phyloP scores from a whole-genome alignment of 2,329 filamentous ascomycete species.

The Akanthomyces uredinophilus region DNA sequence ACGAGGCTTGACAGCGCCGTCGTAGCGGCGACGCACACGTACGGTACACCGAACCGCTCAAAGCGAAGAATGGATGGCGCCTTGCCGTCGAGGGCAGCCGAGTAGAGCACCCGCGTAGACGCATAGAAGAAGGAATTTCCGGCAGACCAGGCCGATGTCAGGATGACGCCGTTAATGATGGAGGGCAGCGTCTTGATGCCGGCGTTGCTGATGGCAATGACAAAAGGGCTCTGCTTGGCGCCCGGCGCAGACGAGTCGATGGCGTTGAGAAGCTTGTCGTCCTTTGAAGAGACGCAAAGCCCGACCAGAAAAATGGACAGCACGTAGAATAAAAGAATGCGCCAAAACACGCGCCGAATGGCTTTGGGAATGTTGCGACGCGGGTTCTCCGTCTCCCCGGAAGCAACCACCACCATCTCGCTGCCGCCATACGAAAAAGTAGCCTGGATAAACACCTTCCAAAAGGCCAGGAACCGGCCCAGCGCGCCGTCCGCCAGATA shows the following conservation, averaged over 20 bases:
- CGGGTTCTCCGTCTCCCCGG: conserved; percentile 33
- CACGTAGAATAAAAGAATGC: conserved; percentile 33
- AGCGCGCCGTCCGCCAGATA: conserved; percentile 33
- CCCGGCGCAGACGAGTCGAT: conserved; percentile 36
- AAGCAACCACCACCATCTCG: conserved; percentile 32
- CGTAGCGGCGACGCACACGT: conserved; percentile 25
- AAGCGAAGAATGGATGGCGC: conserved; percentile 34
- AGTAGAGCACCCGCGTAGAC: conserved; percentile 43
- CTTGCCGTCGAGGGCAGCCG: conserved; percentile 38
- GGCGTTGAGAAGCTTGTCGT: conserved; percentile 41
- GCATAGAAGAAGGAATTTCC: conserved; percentile 54
- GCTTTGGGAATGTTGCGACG: conserved; percentile 32
- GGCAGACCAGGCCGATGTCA: conserved; percentile 54
- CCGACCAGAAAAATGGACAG: conserved; percentile 34
- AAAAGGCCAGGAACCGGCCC: conserved; percentile 39
- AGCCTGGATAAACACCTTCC: conserved; percentile 42
- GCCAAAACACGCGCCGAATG: conserved; percentile 29
- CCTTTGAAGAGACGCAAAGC: conserved; percentile 32
- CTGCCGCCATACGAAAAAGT: conserved; percentile 44
- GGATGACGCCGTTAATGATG: conserved; percentile 54
- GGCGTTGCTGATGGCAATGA: conserved; percentile 48
- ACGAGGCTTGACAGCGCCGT: conserved; percentile 58
- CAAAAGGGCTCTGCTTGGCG: conserved; percentile 48
- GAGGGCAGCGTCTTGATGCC: conserved; percentile 41
- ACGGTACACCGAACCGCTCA: conserved; percentile 27